Conservation (phyloP, 345 rosid genomes). For the Nephelium lappaceum region DNA sequence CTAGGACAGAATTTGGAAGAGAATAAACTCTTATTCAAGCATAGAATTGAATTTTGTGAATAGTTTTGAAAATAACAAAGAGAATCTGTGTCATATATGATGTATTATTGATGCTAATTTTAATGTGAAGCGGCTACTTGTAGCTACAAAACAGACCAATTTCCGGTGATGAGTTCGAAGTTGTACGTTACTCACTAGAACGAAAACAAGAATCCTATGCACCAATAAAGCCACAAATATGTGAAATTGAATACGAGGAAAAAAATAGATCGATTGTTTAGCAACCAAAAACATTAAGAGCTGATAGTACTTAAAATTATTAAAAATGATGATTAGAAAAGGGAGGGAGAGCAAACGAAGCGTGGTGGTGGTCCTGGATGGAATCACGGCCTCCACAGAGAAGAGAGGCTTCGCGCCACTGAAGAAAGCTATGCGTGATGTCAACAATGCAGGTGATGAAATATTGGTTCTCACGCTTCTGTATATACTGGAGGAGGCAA, state of each 20-base stretch:
- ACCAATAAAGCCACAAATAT: neutral
- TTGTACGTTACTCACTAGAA: neutral
- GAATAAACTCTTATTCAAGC: too few relatives aligned
- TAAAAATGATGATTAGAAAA: conserved; percentile 21
- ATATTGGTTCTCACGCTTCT: conserved; percentile 43
- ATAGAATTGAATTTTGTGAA: neutral
- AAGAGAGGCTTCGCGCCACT: conserved; percentile 29
- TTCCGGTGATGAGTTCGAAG: neutral
- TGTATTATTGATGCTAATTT: neutral
- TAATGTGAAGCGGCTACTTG: neutral
- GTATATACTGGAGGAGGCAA: neutral
- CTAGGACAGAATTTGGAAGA: neutral
- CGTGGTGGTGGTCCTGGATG: conserved; percentile 38
- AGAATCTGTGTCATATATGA: neutral
- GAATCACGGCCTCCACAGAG: conserved; percentile 24
- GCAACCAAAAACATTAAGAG: neutral
- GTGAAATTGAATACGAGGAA: neutral
- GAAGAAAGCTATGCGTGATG: conserved; percentile 21
- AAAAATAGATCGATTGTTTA: too few relatives aligned
- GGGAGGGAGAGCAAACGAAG: conserved; percentile 30
- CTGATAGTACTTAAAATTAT: neutral
- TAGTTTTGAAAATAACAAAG: neutral
- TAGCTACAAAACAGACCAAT: neutral
- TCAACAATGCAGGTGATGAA: conserved; percentile 32
- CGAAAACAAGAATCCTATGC: conserved; percentile 4